These are phyloP conservation scores for Taphrina wiesneri DNA, from an alignment of 1,139 yeast species.

Conservation along the genomic window DNA sequence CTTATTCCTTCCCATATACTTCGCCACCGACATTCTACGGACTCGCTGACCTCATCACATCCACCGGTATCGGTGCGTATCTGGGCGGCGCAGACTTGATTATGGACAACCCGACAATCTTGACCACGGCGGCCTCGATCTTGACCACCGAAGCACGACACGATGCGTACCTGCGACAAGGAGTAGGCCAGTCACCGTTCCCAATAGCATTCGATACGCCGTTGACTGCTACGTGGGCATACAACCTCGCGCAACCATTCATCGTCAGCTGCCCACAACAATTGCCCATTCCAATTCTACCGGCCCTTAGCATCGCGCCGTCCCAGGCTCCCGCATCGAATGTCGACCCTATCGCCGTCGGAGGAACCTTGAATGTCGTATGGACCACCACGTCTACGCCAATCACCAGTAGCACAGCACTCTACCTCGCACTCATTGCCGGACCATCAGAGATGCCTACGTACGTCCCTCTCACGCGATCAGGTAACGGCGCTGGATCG, in stretches of 20 bases:
- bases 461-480: conserved; percentile 7
- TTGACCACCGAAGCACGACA: conserved; percentile 37
- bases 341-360: conserved; percentile 14
- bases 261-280: conserved; percentile 36
- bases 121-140: conserved; percentile 37
- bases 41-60: conserved; percentile 31
- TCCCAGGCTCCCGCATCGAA: conserved; percentile 23
- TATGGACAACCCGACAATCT: conserved; percentile 7
- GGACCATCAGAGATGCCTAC: conserved; percentile 5
- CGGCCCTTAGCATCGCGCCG: conserved; percentile 31
- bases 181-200: conserved; percentile 29
- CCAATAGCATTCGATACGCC: conserved; percentile 31
- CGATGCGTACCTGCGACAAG: conserved; percentile 35
- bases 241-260: conserved; percentile 32
- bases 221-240: conserved; percentile 17
- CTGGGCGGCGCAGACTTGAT: conserved; percentile 32
- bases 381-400: conserved; percentile 32
- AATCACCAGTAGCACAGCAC: neutral
- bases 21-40: conserved; percentile 37
- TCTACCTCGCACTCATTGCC: conserved; percentile 13
- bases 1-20: conserved; percentile 34
- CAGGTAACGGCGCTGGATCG: neutral
- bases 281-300: conserved; percentile 37
- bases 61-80: conserved; percentile 37
- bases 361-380: conserved; percentile 9